Evolutionary conservation across 345 rosid genomes (phyloP).

Genomic region (Pistacia integerrima): DNA sequence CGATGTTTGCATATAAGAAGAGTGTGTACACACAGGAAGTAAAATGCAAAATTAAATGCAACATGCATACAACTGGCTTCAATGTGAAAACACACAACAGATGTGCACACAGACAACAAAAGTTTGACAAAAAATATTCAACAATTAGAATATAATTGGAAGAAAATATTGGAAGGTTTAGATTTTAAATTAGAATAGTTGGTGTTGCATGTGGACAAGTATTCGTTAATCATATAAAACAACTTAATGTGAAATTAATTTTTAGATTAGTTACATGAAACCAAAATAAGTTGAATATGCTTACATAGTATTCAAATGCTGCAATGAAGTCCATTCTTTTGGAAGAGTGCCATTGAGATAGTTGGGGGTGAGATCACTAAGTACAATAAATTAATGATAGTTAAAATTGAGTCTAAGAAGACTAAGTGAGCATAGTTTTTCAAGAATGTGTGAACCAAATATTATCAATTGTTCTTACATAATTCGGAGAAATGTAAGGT

Average conservation of each 20-base stretch:
- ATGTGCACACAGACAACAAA: too few relatives aligned
- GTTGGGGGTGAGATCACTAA: slow-evolving; percentile 18
- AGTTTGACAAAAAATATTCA: too few relatives aligned
- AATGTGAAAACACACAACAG: too few relatives aligned
- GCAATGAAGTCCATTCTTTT: slow-evolving; percentile 16
- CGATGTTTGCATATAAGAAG: too few relatives aligned
- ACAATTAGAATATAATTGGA: too few relatives aligned
- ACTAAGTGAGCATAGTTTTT: neutral
- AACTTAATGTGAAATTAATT: too few relatives aligned
- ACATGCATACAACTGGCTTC: too few relatives aligned
- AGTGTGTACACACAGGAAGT: too few relatives aligned
- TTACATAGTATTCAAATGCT: neutral
- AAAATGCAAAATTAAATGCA: too few relatives aligned
- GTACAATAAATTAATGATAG: neutral
- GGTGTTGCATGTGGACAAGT: slow-evolving; percentile 13
- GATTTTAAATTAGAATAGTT: too few relatives aligned
- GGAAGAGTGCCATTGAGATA: slow-evolving; percentile 20
- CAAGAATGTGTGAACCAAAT: neutral
- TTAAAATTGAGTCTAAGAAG: neutral
- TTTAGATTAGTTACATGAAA: too few relatives aligned
- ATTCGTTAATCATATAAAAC: neutral
- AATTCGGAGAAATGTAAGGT: neutral
- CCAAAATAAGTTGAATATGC: neutral
- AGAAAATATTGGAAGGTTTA: too few relatives aligned
- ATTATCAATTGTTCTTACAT: neutral